Conservation (phyloP, 768 basidiomycete species). For the Phlebiopsis flavidoalba region DNA sequence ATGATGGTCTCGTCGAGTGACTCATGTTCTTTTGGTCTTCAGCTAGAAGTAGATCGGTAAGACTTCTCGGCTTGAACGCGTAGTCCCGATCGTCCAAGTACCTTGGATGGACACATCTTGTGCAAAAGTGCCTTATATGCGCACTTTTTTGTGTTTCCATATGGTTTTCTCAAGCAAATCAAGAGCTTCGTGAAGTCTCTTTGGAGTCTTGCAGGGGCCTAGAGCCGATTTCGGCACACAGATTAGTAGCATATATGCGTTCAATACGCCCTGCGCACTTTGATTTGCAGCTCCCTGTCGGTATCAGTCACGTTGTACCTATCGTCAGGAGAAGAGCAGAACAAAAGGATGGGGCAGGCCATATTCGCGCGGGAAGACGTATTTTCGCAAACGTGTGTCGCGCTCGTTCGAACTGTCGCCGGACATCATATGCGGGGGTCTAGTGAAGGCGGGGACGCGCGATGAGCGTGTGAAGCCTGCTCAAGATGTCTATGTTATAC, state of each 20-base stretch:
- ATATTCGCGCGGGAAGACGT: slow-evolving; percentile 82
- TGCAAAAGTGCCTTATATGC: slow-evolving; percentile 63
- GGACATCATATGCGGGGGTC: slow-evolving; percentile 29
- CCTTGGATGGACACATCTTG: slow-evolving; percentile 75
- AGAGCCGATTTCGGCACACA: slow-evolving; percentile 2
- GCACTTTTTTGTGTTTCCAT: slow-evolving; percentile 63
- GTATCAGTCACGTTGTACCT: slow-evolving; percentile 41
- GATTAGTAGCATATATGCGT: slow-evolving; percentile 11
- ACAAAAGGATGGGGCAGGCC: slow-evolving; percentile 58
- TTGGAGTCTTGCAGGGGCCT: slow-evolving; percentile 65
- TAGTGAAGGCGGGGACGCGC: slow-evolving; percentile 29
- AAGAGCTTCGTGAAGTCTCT: slow-evolving; percentile 55
- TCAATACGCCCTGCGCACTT: slow-evolving; percentile 36
- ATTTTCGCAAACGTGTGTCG: slow-evolving; percentile 73
- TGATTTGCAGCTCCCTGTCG: slow-evolving; percentile 66
- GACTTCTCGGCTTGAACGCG: not conserved
- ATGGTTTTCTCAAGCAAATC: slow-evolving; percentile 55
- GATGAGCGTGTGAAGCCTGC: slow-evolving; percentile 38
- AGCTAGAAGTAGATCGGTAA: slow-evolving; percentile 27
- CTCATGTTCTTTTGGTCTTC: slow-evolving; percentile 29
- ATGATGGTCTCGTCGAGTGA: slow-evolving; percentile 59
- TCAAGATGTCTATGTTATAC: slow-evolving; percentile 53
- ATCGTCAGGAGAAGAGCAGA: slow-evolving; percentile 19
- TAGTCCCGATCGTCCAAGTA: slow-evolving; percentile 19
- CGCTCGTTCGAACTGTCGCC: slow-evolving; percentile 41